Conservation (phyloP, 371 early-diverging fungal genomes). For the Zychaea mexicana region DNA sequence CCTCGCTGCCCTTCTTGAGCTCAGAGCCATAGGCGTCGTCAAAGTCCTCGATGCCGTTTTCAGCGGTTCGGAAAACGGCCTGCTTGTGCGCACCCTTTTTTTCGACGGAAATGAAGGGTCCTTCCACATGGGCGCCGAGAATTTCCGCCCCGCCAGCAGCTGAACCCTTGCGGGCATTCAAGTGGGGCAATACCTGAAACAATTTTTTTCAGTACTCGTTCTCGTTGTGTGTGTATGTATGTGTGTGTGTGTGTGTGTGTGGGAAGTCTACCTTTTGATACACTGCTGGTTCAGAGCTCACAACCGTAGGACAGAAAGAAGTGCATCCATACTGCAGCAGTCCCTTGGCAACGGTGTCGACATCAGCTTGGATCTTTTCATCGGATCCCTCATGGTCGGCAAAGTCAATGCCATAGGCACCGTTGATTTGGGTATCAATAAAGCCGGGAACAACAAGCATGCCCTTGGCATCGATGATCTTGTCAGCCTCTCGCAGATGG, state of each 20-base stretch:
- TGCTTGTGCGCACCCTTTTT: slow-evolving; percentile 82
- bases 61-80: slow-evolving; percentile 63
- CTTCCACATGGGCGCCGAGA: slow-evolving; percentile 86
- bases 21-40: slow-evolving; percentile 73
- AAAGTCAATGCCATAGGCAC: slow-evolving; percentile 87
- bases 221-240: no score
- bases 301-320: slow-evolving; percentile 83
- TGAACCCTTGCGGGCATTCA: slow-evolving; percentile 73
- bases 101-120: slow-evolving; percentile 67
- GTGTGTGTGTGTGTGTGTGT: no score
- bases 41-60: slow-evolving; percentile 70
- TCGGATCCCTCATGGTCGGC: slow-evolving; percentile 54
- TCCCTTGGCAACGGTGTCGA: slow-evolving; percentile 73
- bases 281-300: slow-evolving; percentile 74
- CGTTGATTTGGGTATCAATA: slow-evolving; percentile 86
- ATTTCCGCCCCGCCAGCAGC: slow-evolving; percentile 74
- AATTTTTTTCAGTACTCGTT: slow-evolving; percentile 8
- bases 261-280: slow-evolving; percentile 65
- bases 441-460: slow-evolving; percentile 79
- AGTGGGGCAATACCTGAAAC: slow-evolving; percentile 60
- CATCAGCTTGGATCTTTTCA: slow-evolving; percentile 47
- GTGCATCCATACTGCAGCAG: slow-evolving; percentile 81
- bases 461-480: slow-evolving; percentile 76
- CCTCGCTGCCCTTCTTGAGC: slow-evolving; percentile 43
- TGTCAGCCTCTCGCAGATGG: slow-evolving; percentile 67